A percentile compares a stretch with the other conserved stretches of the same genome.
phyloP scores from a whole-genome alignment of 177 flowering plant species.

The Telopea speciosissima region DNA sequence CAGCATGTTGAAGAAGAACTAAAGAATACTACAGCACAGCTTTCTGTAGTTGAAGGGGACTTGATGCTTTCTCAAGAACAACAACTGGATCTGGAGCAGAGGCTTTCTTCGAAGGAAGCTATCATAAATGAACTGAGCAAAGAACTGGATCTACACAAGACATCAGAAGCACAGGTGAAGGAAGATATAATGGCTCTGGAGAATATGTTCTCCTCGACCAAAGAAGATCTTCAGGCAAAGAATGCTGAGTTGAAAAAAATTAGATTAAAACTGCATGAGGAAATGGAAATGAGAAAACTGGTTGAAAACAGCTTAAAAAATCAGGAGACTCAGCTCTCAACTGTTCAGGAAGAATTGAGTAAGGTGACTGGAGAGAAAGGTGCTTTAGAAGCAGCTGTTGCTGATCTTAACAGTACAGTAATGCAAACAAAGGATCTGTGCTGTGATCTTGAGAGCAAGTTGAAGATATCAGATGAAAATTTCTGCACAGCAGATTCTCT shows the following conservation, averaged over 20 bases:
- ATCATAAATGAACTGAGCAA: constrained; percentile 36
- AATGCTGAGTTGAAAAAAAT: constrained; percentile 48
- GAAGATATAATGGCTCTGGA: constrained; percentile 52
- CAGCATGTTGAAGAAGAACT: constrained; percentile 65
- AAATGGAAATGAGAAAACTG: constrained; percentile 32
- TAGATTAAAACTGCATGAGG: constrained; percentile 50
- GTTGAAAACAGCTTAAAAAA: constrained; percentile 30
- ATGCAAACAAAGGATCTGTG: constrained; percentile 31
- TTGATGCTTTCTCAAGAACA: constrained; percentile 45
- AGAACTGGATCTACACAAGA: constrained; percentile 46
- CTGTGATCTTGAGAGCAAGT: constrained; percentile 43
- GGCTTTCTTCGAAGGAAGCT: constrained; percentile 45
- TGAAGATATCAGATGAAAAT: constrained; percentile 49
- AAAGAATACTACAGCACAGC: constrained; percentile 34
- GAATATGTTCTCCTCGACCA: constrained; percentile 33
- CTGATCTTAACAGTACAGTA: constrained; percentile 32
- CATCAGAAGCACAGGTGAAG: constrained; percentile 56
- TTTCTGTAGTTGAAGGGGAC: constrained; percentile 50
- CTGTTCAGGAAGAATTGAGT: constrained; percentile 41
- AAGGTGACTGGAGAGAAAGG: constrained; percentile 40
- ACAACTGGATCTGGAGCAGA: constrained; percentile 41
- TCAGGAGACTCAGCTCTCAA: constrained; percentile 31
- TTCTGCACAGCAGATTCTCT: constrained; percentile 46
- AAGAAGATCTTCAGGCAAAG: constrained; percentile 50
- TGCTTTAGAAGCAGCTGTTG: constrained; percentile 43